phyloP scores from a whole-genome alignment of 345 rosid genomes.

The Murraya koenigii region DNA sequence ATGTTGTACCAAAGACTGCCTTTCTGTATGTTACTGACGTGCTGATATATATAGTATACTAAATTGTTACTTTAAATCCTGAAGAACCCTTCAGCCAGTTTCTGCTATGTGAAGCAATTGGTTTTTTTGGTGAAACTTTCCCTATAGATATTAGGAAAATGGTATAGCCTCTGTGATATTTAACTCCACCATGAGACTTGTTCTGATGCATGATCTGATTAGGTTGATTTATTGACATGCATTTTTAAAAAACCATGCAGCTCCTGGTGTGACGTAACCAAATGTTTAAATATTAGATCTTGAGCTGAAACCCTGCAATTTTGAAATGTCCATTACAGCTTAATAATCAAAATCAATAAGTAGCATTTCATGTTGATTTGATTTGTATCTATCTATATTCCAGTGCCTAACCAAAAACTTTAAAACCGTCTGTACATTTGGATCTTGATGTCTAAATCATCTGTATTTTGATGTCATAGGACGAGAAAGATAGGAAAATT shows the following conservation, averaged over 20 bases:
- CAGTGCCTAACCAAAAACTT: too few relatives aligned
- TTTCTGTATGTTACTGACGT: neutral
- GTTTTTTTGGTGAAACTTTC: neutral
- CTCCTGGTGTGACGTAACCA: neutral
- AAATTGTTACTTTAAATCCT: neutral
- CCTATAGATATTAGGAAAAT: neutral
- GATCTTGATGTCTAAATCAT: neutral
- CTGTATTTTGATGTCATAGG: slow-evolving; percentile 15
- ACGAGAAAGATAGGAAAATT: slow-evolving; percentile 30
- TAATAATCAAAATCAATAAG: too few relatives aligned
- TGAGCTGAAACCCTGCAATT: neutral
- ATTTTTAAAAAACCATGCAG: neutral
- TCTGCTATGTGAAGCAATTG: neutral
- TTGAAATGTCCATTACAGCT: neutral
- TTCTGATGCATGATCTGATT: neutral
- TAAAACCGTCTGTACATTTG: neutral
- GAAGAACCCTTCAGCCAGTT: neutral
- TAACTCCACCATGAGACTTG: neutral
- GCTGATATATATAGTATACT: neutral
- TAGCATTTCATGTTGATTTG: too few relatives aligned
- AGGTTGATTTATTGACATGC: neutral
- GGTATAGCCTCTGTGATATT: neutral
- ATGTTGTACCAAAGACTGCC: neutral
- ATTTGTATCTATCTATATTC: neutral
- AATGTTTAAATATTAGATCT: neutral